Conservation (phyloP, 257 asterid species). For the Linderniella brevidens region DNA sequence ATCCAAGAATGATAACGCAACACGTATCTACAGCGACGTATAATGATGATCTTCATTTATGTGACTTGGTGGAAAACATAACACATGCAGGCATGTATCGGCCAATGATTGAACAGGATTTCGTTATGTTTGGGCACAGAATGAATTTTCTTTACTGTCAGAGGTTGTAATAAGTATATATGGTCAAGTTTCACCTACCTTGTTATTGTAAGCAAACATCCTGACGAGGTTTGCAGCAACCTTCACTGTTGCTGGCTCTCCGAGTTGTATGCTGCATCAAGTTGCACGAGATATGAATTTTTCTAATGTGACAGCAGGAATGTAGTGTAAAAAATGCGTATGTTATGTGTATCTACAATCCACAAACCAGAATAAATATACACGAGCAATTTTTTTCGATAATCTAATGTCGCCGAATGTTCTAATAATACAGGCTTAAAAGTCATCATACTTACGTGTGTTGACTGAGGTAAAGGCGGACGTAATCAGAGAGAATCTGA, state of each 20-base stretch:
- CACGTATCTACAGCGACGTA: too few relatives aligned
- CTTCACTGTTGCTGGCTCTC: conserved; percentile 78
- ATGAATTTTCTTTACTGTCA: too few relatives aligned
- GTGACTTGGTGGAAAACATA: too few relatives aligned
- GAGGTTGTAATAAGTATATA: not conserved
- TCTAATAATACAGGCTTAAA: not conserved
- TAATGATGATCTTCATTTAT: too few relatives aligned
- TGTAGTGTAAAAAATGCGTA: too few relatives aligned
- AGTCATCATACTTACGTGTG: conserved; percentile 43
- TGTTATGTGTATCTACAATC: too few relatives aligned
- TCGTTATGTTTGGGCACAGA: too few relatives aligned
- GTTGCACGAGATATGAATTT: not conserved
- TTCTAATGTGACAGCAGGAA: too few relatives aligned
- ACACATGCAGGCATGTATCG: too few relatives aligned
- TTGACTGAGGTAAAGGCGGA: conserved; percentile 65
- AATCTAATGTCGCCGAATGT: not conserved
- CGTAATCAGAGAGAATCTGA: conserved; percentile 65
- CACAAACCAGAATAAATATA: too few relatives aligned
- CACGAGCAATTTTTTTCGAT: not conserved
- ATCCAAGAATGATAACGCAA: too few relatives aligned
- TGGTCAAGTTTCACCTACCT: conserved; percentile 22
- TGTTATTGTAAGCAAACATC: conserved; percentile 50
- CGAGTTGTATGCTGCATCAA: conserved; percentile 63
- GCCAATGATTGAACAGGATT: too few relatives aligned
- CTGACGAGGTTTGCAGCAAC: conserved; percentile 72